Percentiles rank a stretch among this genome's conserved stretches.
Conservation (phyloP, 2,329 filamentous ascomycete species). For the Diplodia mutila region DNA sequence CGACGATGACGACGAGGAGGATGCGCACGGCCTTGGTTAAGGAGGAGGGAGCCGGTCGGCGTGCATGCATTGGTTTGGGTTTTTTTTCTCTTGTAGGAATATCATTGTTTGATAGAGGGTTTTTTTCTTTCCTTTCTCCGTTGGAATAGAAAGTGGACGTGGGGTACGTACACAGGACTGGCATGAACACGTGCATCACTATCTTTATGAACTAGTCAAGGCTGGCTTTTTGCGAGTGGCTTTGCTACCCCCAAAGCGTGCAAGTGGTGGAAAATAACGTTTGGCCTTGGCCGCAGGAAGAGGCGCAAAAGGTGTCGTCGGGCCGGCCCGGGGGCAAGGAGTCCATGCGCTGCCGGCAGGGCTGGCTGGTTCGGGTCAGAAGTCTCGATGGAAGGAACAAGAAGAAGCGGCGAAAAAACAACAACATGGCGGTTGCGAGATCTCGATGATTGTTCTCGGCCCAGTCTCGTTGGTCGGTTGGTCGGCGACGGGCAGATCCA, state of each 20-base stretch:
- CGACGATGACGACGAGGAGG: slow-evolving; percentile 8
- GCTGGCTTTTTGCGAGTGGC: not conserved
- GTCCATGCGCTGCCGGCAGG: not conserved
- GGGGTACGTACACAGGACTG: not conserved
- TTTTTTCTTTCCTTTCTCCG: not conserved
- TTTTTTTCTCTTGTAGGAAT: slow-evolving; percentile 9
- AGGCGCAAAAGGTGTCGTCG: not conserved
- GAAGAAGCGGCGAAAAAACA: no score
- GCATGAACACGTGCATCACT: not conserved
- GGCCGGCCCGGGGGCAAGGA: not conserved
- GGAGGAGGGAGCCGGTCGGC: not conserved
- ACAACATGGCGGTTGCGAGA: not conserved
- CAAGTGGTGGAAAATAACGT: slow-evolving; percentile 1
- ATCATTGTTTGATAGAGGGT: not conserved
- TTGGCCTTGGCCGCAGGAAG: not conserved
- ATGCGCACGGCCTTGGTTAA: not conserved
- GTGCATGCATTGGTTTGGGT: not conserved
- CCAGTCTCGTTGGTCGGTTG: not conserved
- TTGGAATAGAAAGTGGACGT: slow-evolving; percentile 11
- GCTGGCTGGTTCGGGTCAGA: no score
- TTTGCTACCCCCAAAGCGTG: not conserved
- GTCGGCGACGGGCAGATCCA: not conserved
- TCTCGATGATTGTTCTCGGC: not conserved
- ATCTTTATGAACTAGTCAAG: not conserved
- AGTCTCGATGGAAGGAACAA: no score